phyloP scores from a whole-genome alignment of 176 grass and related monocot genomes.

The Miscanthus lutarioriparius region DNA sequence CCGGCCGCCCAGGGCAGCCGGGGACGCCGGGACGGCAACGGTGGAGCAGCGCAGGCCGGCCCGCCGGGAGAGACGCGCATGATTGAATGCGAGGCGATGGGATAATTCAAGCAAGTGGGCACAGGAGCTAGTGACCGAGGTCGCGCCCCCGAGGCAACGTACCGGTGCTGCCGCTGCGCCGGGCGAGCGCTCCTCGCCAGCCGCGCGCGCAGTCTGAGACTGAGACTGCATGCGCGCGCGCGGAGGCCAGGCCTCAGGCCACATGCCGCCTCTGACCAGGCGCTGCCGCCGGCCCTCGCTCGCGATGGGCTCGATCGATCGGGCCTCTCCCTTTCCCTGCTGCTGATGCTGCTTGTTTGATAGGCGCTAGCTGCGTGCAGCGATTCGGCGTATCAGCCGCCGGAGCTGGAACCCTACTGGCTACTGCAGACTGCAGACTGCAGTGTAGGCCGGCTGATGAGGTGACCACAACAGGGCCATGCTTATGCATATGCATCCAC shows the following conservation, averaged over 20 bases:
- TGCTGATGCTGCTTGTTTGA: neutral
- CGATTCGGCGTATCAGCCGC: conserved; percentile 24
- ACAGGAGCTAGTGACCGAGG: neutral
- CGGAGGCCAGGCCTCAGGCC: neutral
- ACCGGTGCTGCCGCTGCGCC: neutral
- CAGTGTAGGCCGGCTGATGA: neutral
- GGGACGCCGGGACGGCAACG: neutral
- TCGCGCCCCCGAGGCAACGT: neutral
- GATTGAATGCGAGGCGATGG: neutral
- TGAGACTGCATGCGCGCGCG: neutral
- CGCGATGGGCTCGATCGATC: neutral
- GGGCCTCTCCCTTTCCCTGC: neutral
- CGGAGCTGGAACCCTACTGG: neutral
- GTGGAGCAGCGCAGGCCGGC: neutral
- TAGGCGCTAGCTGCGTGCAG: neutral
- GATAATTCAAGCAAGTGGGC: neutral
- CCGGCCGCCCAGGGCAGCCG: neutral
- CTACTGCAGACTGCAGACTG: neutral
- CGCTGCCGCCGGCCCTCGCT: neutral
- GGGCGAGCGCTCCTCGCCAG: neutral
- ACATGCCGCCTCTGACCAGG: conserved; percentile 21
- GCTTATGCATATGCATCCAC: neutral
- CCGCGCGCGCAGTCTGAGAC: neutral
- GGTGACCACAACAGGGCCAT: conserved; percentile 19
- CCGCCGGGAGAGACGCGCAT: neutral